Evolutionary conservation across 208 protist genomes (phyloP).

Genomic region (Trypanosoma theileri): DNA sequence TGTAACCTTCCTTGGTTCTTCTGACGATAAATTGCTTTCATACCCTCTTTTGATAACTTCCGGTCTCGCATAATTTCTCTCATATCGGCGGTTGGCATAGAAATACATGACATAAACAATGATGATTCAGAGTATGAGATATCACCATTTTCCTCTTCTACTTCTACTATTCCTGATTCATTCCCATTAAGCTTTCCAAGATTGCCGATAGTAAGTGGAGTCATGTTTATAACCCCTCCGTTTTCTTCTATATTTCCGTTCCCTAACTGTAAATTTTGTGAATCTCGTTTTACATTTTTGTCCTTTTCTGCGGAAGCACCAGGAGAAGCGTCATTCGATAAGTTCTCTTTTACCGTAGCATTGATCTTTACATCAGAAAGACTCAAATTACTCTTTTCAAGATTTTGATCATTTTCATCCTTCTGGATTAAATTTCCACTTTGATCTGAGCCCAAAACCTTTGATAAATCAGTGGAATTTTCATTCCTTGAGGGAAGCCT

Average conservation of each 20-base stretch:
- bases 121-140: slow-evolving; percentile 9
- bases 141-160: background rate
- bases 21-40: background rate
- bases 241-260: background rate
- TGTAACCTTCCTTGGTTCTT: background rate
- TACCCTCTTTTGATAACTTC: background rate
- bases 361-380: background rate
- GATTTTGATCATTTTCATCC: background rate
- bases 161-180: background rate
- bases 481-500: background rate
- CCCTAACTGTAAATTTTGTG: background rate
- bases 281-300: background rate
- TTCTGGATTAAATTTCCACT: background rate
- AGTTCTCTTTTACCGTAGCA: no score
- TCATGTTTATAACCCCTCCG: background rate
- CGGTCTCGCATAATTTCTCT: background rate
- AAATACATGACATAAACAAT: slow-evolving; percentile 18
- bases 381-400: background rate
- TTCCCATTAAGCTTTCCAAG: background rate
- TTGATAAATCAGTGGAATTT: background rate
- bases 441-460: background rate
- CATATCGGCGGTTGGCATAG: background rate
- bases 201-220: background rate
- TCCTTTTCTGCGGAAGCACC: background rate
- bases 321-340: no score